Evolutionary conservation across 139 green algal species (phyloP).

Genomic region (Coccomyxa sp.): DNA sequence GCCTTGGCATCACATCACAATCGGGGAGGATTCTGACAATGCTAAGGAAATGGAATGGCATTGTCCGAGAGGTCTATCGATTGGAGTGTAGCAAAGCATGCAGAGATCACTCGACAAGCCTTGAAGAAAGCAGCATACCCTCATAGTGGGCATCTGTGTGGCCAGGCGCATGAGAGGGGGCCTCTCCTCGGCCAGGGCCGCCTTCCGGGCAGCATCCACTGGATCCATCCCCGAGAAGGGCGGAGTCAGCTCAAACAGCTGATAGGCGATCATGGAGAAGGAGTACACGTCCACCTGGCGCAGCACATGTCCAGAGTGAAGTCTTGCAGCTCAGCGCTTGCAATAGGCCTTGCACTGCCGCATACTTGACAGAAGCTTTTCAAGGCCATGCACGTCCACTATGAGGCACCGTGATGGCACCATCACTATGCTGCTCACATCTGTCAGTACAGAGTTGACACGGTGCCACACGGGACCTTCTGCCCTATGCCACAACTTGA

Average conservation of each 20-base stretch:
- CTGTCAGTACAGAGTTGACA: too few species aligned
- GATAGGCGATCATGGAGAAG: conserved; percentile 22
- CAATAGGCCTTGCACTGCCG: too few species aligned
- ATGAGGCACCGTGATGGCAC: too few species aligned
- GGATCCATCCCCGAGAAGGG: conserved; percentile 6
- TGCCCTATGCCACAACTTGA: too few species aligned
- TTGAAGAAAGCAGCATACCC: background rate
- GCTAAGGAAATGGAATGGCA: background rate
- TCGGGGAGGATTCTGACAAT: background rate
- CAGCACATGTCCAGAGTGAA: too few species aligned
- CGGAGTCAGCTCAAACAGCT: conserved; percentile 14
- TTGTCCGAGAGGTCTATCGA: background rate
- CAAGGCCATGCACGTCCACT: too few species aligned
- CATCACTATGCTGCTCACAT: too few species aligned
- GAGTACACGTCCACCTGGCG: conserved; percentile 14
- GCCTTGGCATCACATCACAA: background rate
- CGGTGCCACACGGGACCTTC: too few species aligned
- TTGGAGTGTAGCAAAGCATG: background rate
- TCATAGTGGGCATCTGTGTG: background rate
- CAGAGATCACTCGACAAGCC: conserved; percentile 2
- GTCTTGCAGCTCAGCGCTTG: too few species aligned
- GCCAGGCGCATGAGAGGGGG: conserved; percentile 1
- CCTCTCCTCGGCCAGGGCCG: background rate
- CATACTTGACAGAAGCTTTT: too few species aligned
- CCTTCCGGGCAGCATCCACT: conserved; percentile 6